Evolutionary conservation across 805 yeast genomes (phyloP).

Genomic region (Soucietia sequanensis): DNA sequence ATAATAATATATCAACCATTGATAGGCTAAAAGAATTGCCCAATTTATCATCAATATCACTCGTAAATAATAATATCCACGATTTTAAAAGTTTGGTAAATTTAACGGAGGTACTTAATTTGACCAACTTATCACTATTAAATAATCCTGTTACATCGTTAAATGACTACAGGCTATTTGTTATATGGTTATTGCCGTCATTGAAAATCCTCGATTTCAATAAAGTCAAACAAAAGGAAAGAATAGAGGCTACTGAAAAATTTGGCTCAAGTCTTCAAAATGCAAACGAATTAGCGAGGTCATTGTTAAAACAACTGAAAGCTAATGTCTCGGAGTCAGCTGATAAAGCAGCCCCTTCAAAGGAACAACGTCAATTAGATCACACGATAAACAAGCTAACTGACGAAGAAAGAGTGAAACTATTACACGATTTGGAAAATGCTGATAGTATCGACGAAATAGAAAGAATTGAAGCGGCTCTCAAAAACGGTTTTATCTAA

Average conservation of each 20-base stretch:
- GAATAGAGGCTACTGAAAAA: slow-evolving; percentile 42
- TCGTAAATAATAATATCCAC: slow-evolving; percentile 51
- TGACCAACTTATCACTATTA: slow-evolving; percentile 49
- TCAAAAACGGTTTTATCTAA: slow-evolving; percentile 21
- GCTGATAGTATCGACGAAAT: slow-evolving; percentile 78
- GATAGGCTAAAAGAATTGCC: slow-evolving; percentile 36
- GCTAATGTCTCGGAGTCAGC: neutral
- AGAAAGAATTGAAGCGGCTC: slow-evolving; percentile 59
- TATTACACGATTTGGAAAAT: slow-evolving; percentile 52
- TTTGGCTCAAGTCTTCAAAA: slow-evolving; percentile 31
- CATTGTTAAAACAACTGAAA: slow-evolving; percentile 3
- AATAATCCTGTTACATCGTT: slow-evolving; percentile 57
- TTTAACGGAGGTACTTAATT: slow-evolving; percentile 35
- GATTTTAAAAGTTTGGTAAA: slow-evolving; percentile 44
- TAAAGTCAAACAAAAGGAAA: slow-evolving; percentile 56
- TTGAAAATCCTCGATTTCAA: slow-evolving; percentile 67
- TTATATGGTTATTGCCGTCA: slow-evolving; percentile 62
- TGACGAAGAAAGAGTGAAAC: slow-evolving; percentile 48
- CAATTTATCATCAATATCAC: slow-evolving; percentile 48
- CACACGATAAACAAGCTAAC: slow-evolving; percentile 46
- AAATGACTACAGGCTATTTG: slow-evolving; percentile 56
- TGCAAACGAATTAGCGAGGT: slow-evolving; percentile 13
- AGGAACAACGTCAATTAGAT: slow-evolving; percentile 31
- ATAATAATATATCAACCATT: slow-evolving; percentile 54
- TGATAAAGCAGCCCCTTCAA: slow-evolving; percentile 7